A percentile compares a stretch with the other conserved stretches of the same genome.
Conservation (phyloP, 1,284 basidiomycete species). For the Inonotus obliquus region DNA sequence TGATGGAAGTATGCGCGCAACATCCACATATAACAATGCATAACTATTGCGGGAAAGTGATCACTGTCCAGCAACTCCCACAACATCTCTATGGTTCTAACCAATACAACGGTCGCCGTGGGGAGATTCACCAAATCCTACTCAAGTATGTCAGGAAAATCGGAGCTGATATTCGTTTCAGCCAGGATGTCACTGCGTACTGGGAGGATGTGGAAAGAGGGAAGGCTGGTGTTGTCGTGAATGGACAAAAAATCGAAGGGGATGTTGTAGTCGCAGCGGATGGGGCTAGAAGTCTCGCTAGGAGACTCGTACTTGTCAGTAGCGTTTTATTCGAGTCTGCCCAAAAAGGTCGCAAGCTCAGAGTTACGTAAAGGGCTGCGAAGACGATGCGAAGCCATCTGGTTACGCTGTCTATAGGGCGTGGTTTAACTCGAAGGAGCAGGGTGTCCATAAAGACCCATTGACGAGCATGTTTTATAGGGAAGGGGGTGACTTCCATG, state of each 20-base stretch:
- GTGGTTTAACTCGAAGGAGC: conserved; percentile 22
- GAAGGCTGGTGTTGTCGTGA: conserved; percentile 24
- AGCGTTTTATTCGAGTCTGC: not conserved
- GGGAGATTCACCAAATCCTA: conserved; percentile 24
- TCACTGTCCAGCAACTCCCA: conserved; percentile 23
- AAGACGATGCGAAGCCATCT: conserved; percentile 22
- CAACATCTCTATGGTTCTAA: conserved; percentile 22
- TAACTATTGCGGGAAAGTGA: conserved; percentile 23
- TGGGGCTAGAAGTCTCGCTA: conserved; percentile 27
- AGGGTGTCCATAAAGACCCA: conserved; percentile 21
- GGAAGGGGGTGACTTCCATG: conserved; percentile 21
- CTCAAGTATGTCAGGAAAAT: conserved; percentile 25
- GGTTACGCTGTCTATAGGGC: conserved; percentile 23
- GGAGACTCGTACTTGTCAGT: conserved; percentile 14
- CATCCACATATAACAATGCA: conserved; percentile 22
- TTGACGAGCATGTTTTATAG: conserved; percentile 19
- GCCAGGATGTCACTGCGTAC: conserved; percentile 25
- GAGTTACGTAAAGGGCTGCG: conserved; percentile 14
- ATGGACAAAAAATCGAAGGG: conserved; percentile 23
- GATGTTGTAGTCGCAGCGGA: conserved; percentile 31
- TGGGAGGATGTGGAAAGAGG: conserved; percentile 23
- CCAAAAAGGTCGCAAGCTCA: not conserved
- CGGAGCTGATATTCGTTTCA: conserved; percentile 26
- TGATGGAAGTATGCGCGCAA: conserved; percentile 24
- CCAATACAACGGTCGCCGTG: conserved; percentile 27